Percentiles rank a stretch among this genome's conserved stretches.
phyloP scores from a whole-genome alignment of 768 basidiomycete genomes.

The Cubamyces sp. region DNA sequence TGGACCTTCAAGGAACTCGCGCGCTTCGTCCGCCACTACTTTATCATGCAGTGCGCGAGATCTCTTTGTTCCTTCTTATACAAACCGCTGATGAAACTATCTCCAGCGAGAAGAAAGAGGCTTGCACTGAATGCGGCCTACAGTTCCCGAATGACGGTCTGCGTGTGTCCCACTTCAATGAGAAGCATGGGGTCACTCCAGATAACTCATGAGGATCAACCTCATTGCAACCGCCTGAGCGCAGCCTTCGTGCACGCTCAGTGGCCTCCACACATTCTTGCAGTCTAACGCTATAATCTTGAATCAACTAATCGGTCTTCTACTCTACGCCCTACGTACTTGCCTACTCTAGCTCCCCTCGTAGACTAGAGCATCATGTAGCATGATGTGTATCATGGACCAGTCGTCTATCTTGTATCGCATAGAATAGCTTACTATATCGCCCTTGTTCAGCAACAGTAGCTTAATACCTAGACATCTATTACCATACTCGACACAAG shows the following conservation, averaged over 20 bases:
- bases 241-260: too few relatives aligned
- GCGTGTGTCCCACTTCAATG: neutral
- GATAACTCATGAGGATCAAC: neutral
- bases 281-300: too few relatives aligned
- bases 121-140: neutral
- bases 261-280: too few relatives aligned
- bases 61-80: neutral
- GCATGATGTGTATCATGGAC: neutral
- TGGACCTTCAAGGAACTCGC: constrained; percentile 1
- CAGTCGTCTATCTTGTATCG: neutral
- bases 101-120: neutral
- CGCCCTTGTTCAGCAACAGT: neutral
- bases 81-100: neutral
- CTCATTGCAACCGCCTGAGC: neutral
- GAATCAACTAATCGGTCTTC: neutral
- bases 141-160: neutral
- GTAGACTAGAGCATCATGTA: neutral
- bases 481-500: neutral
- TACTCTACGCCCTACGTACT: neutral
- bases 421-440: neutral
- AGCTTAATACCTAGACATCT: neutral
- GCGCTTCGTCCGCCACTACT: neutral
- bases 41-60: neutral
- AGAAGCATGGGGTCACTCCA: constrained; percentile 8
- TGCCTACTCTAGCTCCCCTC: neutral